A percentile compares a stretch with the other conserved stretches of the same genome.
phyloP scores from a whole-genome alignment of 2,329 filamentous ascomycete genomes.

The Curvularia spicifera region DNA sequence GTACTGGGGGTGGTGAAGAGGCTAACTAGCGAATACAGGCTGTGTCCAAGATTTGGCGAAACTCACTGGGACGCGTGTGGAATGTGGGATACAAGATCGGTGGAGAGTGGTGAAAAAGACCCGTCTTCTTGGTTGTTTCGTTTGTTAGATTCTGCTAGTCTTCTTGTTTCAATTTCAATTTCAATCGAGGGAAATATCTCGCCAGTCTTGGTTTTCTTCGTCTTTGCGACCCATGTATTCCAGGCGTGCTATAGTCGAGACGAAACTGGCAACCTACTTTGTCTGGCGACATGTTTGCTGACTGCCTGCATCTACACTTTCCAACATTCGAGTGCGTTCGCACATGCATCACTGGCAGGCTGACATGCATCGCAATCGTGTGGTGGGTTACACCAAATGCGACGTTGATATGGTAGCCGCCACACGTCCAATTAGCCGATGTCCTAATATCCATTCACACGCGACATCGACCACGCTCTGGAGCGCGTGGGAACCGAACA shows the following conservation, averaged over 20 bases:
- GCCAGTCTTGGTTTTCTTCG: neutral
- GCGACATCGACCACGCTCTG: neutral
- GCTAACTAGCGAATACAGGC: conserved; percentile 37
- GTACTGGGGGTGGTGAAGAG: neutral
- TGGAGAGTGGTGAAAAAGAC: conserved; percentile 55
- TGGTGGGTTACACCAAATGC: neutral
- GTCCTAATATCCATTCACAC: neutral
- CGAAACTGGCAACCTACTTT: neutral
- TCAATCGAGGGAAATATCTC: neutral
- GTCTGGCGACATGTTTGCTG: neutral
- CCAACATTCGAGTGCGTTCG: neutral
- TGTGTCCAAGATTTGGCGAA: conserved; percentile 57
- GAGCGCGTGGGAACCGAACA: neutral
- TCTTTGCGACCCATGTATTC: neutral
- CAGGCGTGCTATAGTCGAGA: neutral
- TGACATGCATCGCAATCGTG: neutral
- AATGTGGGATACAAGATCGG: conserved; percentile 61
- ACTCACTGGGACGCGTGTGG: conserved; percentile 58
- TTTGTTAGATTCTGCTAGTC: neutral
- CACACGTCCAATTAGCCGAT: neutral
- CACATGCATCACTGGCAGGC: neutral
- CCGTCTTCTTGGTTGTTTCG: neutral
- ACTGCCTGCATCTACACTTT: neutral
- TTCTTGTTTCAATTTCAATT: neutral
- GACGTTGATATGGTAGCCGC: neutral